These are phyloP conservation scores for Amaranthus hypochondriacus DNA, from an alignment of 148 eudicot species.

Conservation along the genomic window DNA sequence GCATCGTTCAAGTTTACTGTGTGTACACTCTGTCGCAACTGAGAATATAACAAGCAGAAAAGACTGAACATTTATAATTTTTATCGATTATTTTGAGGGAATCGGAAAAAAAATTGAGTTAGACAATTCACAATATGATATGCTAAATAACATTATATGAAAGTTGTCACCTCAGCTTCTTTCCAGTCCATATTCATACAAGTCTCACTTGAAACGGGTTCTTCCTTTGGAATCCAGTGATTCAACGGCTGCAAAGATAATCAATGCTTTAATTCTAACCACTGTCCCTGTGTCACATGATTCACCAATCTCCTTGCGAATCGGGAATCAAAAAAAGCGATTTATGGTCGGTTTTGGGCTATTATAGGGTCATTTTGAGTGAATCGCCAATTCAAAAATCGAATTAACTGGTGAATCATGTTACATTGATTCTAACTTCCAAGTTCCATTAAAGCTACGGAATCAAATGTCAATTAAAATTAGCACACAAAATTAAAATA, in stretches of 20 bases:
- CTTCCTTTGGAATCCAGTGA: constrained; percentile 17
- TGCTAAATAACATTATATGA: background rate
- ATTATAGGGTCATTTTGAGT: too few species aligned
- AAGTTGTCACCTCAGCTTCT: constrained; percentile 8
- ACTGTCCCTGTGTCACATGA: too few species aligned
- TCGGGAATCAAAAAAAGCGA: too few species aligned
- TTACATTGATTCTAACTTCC: background rate
- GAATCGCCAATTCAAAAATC: too few species aligned
- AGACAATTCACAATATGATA: background rate
- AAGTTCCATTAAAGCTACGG: background rate
- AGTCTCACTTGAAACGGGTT: constrained; percentile 10
- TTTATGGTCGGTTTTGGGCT: too few species aligned
- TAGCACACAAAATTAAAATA: background rate
- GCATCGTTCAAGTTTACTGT: constrained; percentile 4
- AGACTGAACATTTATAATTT: background rate
- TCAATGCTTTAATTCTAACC: background rate
- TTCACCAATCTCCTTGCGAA: too few species aligned
- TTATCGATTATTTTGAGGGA: background rate
- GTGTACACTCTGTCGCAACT: constrained; percentile 15
- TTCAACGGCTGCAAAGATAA: constrained; percentile 6
- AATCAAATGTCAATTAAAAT: background rate
- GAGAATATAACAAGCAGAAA: background rate
- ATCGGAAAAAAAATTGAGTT: background rate
- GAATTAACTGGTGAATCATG: too few species aligned
- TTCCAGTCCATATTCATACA: constrained; percentile 21